A percentile compares a stretch with the other conserved stretches of the same genome.
These are phyloP conservation scores for Pichia sp. DNA, from an alignment of 1,139 yeast genomes.

Conservation along the genomic window DNA sequence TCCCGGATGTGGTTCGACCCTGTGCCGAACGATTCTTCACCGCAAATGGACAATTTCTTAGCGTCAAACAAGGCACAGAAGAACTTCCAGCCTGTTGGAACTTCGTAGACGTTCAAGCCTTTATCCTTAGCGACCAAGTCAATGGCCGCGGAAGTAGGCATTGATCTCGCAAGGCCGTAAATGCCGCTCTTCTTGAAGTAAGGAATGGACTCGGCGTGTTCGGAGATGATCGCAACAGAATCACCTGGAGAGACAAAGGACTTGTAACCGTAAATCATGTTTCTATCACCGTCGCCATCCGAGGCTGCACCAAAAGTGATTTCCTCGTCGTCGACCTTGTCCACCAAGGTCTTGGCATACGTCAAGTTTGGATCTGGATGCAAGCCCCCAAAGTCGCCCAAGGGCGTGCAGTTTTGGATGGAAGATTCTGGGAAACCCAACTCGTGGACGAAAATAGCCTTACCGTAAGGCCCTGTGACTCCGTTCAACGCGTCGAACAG, in stretches of 20 bases:
- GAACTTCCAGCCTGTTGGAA: slow-evolving; percentile 99
- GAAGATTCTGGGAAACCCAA: slow-evolving; percentile 68
- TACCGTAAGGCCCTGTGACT: slow-evolving; percentile 96
- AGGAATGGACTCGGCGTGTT: slow-evolving; percentile 81
- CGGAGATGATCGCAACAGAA: slow-evolving; percentile 95
- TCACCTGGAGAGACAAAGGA: slow-evolving; percentile 98
- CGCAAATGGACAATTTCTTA: slow-evolving; percentile 89
- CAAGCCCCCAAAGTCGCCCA: slow-evolving; percentile 92
- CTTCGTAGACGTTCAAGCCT: slow-evolving; percentile 79
- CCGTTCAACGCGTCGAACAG: slow-evolving; percentile 92
- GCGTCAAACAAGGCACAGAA: slow-evolving; percentile 95
- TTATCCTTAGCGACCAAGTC: slow-evolving; percentile 84
- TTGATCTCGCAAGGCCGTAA: slow-evolving; percentile 92
- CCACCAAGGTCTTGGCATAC: slow-evolving; percentile 85
- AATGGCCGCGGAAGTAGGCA: slow-evolving; percentile 96
- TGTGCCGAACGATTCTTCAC: slow-evolving; percentile 97
- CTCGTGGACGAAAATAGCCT: slow-evolving; percentile 76
- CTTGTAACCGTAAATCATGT: slow-evolving; percentile 95
- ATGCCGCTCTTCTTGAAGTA: slow-evolving; percentile 85
- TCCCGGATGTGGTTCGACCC: slow-evolving; percentile 97
- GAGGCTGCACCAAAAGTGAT: slow-evolving; percentile 97
- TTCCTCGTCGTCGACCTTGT: slow-evolving; percentile 69
- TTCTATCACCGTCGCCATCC: slow-evolving; percentile 98
- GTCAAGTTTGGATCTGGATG: slow-evolving; percentile 98
- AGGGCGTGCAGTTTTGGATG: slow-evolving; percentile 74